Evolutionary conservation across 164 flowering plant genomes (phyloP).

Genomic region (Cinnamomum micranthum): DNA sequence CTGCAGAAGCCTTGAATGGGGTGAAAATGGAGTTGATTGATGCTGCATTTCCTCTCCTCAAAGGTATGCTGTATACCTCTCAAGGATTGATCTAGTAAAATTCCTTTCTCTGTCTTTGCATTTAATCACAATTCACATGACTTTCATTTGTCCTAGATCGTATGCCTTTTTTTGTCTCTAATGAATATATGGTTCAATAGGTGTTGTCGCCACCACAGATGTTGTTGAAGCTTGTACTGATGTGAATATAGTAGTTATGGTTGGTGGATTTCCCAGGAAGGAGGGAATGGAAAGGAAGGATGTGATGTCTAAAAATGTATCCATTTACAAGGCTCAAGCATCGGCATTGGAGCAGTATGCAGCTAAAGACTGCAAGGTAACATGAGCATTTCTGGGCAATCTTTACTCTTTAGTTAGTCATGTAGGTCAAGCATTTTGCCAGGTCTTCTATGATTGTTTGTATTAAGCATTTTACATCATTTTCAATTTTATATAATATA

Average conservation of each 20-base stretch:
- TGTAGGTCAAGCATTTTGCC: neutral
- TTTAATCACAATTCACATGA: neutral
- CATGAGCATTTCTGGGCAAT: neutral
- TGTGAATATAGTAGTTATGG: slow-evolving; percentile 72
- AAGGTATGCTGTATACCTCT: slow-evolving; percentile 33
- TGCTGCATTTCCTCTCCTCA: slow-evolving; percentile 85
- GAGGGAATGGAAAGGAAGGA: slow-evolving; percentile 94
- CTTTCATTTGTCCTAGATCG: too few relatives aligned
- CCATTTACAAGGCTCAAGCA: slow-evolving; percentile 82
- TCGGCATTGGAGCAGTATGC: slow-evolving; percentile 77
- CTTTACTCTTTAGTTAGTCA: too few relatives aligned
- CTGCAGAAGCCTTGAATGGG: slow-evolving; percentile 63
- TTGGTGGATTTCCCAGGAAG: slow-evolving; percentile 77
- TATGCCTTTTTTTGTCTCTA: neutral
- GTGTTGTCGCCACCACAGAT: slow-evolving; percentile 75
- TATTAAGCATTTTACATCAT: neutral
- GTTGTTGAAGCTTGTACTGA: slow-evolving; percentile 65
- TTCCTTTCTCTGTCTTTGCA: neutral
- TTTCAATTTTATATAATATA: too few relatives aligned
- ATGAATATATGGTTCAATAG: slow-evolving; percentile 25
- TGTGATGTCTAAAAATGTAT: slow-evolving; percentile 72
- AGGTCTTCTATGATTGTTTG: neutral
- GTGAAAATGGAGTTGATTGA: slow-evolving; percentile 84
- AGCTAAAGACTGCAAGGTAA: slow-evolving; percentile 72
- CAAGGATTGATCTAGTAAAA: neutral